Evolutionary conservation across 2,329 filamentous ascomycete species (phyloP), one percentile per base, ranked within the genome.

Genomic region (Talaromyces pinophilus): DNA sequence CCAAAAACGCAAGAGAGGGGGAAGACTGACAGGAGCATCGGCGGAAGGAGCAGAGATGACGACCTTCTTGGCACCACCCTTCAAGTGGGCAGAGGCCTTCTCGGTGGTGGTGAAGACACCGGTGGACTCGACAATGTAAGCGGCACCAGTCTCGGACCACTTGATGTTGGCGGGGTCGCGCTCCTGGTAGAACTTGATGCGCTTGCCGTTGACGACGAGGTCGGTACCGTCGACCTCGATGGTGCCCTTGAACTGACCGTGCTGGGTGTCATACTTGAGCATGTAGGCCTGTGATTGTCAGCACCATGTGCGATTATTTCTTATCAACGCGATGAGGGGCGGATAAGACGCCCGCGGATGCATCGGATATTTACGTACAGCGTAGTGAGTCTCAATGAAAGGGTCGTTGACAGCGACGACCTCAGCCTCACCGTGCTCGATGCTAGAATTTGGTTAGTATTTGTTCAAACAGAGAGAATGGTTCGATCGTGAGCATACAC

Each of bases 101-200:
- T 97, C 94, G 77, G 85, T 93, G 85, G 93, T 97, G 87, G 94
- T 98, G 92, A 98, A 98, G 81, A 97, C 93, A 90, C 93, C 93
- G 71, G 93, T 97, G 75, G 93, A 96, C 89, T 98, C 93, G 80
- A 98, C 92, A 76, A 98, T 87, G 89, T 98, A 98, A 80, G 92
- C 87, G 78, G 92, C 94, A 77, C 91, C 92, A 71, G 92, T 90
- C 80, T 94, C 88, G 74, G 82, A 84, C 94, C 94, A 98, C 82
- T 92, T 92, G 82, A 98, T 98, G 85, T 84, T 83, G 78, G 91
- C 83, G 77, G 94, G 94, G 86, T 97, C 92, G 77, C 88, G 88
- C 91, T 97, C 92, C 73, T 87, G 87, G 91, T 94, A 96, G 90
- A 97, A 97, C 84, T 89, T 90, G 86, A 98, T 86, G 78, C 86